Evolutionary conservation across 1,284 basidiomycete genomes (phyloP).

Genomic region (Vanrija pseudolonga): DNA sequence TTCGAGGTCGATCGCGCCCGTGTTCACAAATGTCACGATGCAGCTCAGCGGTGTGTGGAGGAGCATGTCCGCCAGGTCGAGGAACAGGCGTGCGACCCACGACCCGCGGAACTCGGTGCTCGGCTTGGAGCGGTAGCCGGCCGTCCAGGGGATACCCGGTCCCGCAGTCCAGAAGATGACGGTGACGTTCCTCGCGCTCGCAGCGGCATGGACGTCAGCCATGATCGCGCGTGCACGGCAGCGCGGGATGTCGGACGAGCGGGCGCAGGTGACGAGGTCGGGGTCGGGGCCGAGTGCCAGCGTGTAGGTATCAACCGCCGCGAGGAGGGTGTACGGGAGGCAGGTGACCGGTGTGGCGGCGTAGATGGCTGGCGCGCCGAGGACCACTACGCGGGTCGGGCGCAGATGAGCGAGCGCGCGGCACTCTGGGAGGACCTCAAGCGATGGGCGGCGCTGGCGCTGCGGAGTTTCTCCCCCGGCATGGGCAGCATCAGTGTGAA

Average conservation of each 20-base stretch:
- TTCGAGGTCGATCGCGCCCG: not conserved
- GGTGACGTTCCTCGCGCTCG: not conserved
- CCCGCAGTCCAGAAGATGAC: constrained; percentile 1
- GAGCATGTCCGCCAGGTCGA: constrained; percentile 2
- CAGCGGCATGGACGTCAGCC: constrained; percentile 1
- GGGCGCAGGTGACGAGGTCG: not conserved
- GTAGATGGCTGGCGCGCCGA: not conserved
- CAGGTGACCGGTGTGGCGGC: not conserved
- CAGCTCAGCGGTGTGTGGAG: not conserved
- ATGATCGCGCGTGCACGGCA: not conserved
- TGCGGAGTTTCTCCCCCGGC: too few species aligned
- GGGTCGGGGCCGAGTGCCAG: not conserved
- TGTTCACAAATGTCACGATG: constrained; percentile 2
- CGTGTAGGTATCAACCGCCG: constrained; percentile 1
- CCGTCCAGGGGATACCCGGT: not conserved
- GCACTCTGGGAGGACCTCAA: not conserved
- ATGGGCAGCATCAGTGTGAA: constrained; percentile 2
- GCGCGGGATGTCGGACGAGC: not conserved
- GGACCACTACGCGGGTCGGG: not conserved
- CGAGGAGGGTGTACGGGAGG: constrained; percentile 1
- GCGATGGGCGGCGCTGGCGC: too few species aligned
- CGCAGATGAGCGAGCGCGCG: not conserved
- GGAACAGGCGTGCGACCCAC: constrained; percentile 3
- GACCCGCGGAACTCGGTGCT: not conserved
- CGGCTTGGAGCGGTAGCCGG: not conserved